A percentile compares a stretch with the other conserved stretches of the same genome.
Conservation (phyloP, 2,329 filamentous ascomycete genomes). For the Huntiella abstrusa region DNA sequence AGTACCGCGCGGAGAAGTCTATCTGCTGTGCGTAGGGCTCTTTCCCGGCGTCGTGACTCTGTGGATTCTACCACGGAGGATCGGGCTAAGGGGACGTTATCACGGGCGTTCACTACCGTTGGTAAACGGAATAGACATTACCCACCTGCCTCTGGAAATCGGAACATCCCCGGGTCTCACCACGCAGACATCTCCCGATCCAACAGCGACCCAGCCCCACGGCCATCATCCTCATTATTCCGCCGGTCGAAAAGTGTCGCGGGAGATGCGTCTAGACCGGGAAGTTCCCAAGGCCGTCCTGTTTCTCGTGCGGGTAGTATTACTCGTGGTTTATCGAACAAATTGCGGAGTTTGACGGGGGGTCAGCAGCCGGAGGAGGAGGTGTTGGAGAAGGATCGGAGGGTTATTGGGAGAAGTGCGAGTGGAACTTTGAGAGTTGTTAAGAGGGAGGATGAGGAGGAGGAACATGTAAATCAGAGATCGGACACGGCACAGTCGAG, state of each 20-base stretch:
- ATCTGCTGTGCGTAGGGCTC: conserved; percentile 34
- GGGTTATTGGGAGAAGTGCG: conserved; percentile 38
- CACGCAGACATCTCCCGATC: background rate
- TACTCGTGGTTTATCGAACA: conserved; percentile 29
- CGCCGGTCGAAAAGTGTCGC: no score
- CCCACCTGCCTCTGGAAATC: conserved; percentile 8
- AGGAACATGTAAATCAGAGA: conserved; percentile 2
- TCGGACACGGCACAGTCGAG: conserved; percentile 6
- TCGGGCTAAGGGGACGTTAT: conserved; percentile 3
- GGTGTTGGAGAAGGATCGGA: conserved; percentile 25
- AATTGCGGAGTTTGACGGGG: conserved; percentile 24
- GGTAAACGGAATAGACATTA: conserved; percentile 9
- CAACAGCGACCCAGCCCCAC: conserved; percentile 8
- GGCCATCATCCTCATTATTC: conserved; percentile 6
- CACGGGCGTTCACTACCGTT: conserved; percentile 5
- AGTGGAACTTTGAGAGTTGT: conserved; percentile 43
- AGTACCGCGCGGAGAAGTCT: conserved; percentile 24
- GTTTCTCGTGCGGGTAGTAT: conserved; percentile 25
- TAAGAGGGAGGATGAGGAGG: conserved; percentile 18
- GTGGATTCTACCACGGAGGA: conserved; percentile 13
- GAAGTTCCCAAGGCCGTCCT: conserved; percentile 1
- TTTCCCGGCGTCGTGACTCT: conserved; percentile 28
- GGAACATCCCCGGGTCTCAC: conserved; percentile 4
- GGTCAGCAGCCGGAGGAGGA: background rate
- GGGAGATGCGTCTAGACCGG: conserved; percentile 3